Conservation (phyloP, 257 asterid species). For the Fraxinus pennsylvanica region DNA sequence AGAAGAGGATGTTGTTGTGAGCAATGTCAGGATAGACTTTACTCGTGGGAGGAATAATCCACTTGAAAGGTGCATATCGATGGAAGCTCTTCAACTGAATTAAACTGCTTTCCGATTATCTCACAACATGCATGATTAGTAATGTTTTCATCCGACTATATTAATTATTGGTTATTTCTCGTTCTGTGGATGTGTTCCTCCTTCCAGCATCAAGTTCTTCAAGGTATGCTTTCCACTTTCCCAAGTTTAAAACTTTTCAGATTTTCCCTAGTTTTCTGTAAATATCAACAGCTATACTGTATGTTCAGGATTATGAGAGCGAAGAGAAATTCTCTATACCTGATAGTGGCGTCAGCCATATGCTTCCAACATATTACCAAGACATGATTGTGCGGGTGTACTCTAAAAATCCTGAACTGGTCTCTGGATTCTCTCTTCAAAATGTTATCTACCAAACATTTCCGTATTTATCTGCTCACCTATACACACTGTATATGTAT, state of each 20-base stretch:
- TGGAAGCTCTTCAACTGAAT: slow-evolving; percentile 6
- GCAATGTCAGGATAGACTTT: slow-evolving; percentile 84
- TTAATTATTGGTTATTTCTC: slow-evolving; percentile 12
- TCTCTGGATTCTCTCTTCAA: slow-evolving; percentile 33
- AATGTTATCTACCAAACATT: too few species aligned
- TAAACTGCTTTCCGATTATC: not conserved
- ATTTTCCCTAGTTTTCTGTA: not conserved
- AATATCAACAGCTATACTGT: slow-evolving; percentile 7
- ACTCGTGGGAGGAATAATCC: slow-evolving; percentile 83
- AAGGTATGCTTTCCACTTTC: slow-evolving; percentile 47
- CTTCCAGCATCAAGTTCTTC: slow-evolving; percentile 84
- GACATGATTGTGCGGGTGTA: slow-evolving; percentile 96
- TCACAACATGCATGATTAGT: too few species aligned
- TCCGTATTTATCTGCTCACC: too few species aligned
- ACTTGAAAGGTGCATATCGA: slow-evolving; percentile 66
- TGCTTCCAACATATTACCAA: slow-evolving; percentile 79
- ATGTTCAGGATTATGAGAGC: slow-evolving; percentile 72
- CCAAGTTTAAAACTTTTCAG: slow-evolving; percentile 6
- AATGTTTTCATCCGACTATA: not conserved
- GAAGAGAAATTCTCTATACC: slow-evolving; percentile 65
- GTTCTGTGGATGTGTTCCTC: slow-evolving; percentile 33
- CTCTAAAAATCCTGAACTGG: slow-evolving; percentile 89
- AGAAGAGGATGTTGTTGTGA: slow-evolving; percentile 85
- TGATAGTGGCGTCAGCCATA: slow-evolving; percentile 78
- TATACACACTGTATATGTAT: too few species aligned